These are phyloP conservation scores for Aureobasidium sp. DNA, from an alignment of 2,329 filamentous ascomycete species.

Conservation along the genomic window DNA sequence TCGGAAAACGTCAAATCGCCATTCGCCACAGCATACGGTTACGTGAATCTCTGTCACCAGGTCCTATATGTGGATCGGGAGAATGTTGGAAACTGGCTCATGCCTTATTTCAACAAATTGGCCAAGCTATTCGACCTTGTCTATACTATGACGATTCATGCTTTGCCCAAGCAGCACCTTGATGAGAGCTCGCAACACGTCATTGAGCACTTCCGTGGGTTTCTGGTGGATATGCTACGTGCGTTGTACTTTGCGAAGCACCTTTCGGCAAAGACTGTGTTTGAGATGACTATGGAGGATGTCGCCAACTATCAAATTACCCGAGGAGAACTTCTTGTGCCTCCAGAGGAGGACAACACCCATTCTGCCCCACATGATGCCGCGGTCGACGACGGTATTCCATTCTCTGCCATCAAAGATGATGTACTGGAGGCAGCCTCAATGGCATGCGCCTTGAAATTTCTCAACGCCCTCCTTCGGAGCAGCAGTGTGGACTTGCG, in stretches of 20 bases:
- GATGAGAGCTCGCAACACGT: background rate
- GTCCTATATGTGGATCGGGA: background rate
- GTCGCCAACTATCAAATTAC: background rate
- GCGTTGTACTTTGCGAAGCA: background rate
- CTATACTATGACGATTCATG: background rate
- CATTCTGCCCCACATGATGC: constrained; percentile 39
- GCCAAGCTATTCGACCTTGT: background rate
- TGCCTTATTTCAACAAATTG: background rate
- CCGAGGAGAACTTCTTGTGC: constrained; percentile 12
- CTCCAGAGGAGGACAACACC: constrained; percentile 17
- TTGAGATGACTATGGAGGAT: background rate
- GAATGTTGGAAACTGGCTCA: background rate
- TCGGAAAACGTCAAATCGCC: background rate
- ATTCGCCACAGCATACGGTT: background rate
- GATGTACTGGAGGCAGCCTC: constrained; percentile 19
- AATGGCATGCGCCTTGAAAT: constrained; percentile 60
- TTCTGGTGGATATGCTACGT: background rate
- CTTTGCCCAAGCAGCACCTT: background rate
- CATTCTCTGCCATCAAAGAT: background rate
- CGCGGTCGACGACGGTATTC: background rate
- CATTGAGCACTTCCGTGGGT: background rate
- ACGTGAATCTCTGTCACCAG: background rate
- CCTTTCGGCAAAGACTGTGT: background rate
- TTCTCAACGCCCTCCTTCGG: constrained; percentile 63
- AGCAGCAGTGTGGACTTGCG: constrained; percentile 88